phyloP scores from a whole-genome alignment of 1,284 basidiomycete species.

The Kwoniella shivajii region DNA sequence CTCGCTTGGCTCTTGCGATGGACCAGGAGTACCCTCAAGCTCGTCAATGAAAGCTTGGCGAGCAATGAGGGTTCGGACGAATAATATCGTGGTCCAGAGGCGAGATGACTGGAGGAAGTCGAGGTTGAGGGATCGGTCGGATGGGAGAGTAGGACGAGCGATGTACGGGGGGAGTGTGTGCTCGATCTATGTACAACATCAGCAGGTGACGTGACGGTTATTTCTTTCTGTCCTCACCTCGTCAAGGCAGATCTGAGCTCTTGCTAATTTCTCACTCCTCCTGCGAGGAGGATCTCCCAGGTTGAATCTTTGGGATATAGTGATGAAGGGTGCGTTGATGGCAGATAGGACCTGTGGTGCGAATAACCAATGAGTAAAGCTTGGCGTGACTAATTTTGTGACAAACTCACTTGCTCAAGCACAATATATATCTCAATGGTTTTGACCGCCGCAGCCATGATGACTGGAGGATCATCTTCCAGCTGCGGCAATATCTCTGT shows the following conservation, averaged over 20 bases:
- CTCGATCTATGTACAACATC: slow-evolving; percentile 8
- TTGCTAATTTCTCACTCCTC: slow-evolving; percentile 1
- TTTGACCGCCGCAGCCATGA: slow-evolving; percentile 13
- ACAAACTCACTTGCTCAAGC: slow-evolving; percentile 12
- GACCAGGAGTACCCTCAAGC: background rate
- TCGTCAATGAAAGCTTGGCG: slow-evolving; percentile 18
- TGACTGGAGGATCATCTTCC: slow-evolving; percentile 10
- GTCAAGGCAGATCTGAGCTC: slow-evolving; percentile 6
- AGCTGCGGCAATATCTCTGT: slow-evolving; percentile 15
- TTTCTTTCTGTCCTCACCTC: slow-evolving; percentile 2
- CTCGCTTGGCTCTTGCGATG: slow-evolving; percentile 3
- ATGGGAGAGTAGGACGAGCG: background rate
- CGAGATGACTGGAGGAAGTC: slow-evolving; percentile 9
- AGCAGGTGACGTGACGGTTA: background rate
- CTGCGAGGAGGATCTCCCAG: slow-evolving; percentile 1
- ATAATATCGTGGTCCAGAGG: slow-evolving; percentile 9
- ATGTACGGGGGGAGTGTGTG: slow-evolving; percentile 11
- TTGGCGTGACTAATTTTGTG: background rate
- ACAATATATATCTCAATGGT: slow-evolving; percentile 15
- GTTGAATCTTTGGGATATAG: slow-evolving; percentile 9
- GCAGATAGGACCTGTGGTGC: slow-evolving; percentile 5
- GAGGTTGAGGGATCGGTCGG: slow-evolving; percentile 1
- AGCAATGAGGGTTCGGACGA: slow-evolving; percentile 13
- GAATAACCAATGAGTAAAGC: background rate
- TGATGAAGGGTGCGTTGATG: slow-evolving; percentile 13